phyloP scores from a whole-genome alignment of 73 alveolate species.

The Paramecium caudatum region DNA sequence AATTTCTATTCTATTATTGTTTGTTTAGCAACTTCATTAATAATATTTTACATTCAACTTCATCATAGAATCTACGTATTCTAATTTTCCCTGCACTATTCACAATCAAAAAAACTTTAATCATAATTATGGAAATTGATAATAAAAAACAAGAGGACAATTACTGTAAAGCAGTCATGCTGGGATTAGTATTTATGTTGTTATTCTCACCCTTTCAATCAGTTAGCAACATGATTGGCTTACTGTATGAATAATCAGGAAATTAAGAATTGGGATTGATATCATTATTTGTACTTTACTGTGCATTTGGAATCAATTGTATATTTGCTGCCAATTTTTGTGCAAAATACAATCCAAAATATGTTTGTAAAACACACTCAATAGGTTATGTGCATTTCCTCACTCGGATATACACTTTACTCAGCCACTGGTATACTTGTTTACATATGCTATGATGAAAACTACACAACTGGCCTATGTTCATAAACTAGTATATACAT shows the following conservation, averaged over 20 bases:
- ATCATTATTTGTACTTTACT: conserved; percentile 30
- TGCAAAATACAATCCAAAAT: background rate
- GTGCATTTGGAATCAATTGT: background rate
- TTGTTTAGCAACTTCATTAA: conserved; percentile 29
- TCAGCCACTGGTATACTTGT: conserved; percentile 29
- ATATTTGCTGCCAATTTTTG: background rate
- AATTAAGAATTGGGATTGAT: background rate
- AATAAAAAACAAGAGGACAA: too few species aligned
- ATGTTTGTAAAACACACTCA: background rate
- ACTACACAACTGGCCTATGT: background rate
- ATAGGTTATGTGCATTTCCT: background rate
- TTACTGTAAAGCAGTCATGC: conserved; percentile 2
- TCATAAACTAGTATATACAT: background rate
- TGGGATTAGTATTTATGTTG: conserved; percentile 13
- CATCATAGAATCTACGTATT: conserved; percentile 86
- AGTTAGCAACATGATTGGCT: conserved; percentile 41
- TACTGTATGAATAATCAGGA: conserved; percentile 24
- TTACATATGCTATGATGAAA: conserved; percentile 43
- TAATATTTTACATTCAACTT: conserved; percentile 64
- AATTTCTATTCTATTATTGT: conserved; percentile 65
- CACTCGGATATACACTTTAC: background rate
- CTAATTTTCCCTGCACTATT: conserved; percentile 87
- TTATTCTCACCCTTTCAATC: conserved; percentile 59
- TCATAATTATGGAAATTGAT: too few species aligned
- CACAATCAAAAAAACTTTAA: conserved; percentile 84